These are phyloP conservation scores for Thelonectria discophora DNA, from an alignment of 2,329 filamentous ascomycete genomes.

Conservation along the genomic window DNA sequence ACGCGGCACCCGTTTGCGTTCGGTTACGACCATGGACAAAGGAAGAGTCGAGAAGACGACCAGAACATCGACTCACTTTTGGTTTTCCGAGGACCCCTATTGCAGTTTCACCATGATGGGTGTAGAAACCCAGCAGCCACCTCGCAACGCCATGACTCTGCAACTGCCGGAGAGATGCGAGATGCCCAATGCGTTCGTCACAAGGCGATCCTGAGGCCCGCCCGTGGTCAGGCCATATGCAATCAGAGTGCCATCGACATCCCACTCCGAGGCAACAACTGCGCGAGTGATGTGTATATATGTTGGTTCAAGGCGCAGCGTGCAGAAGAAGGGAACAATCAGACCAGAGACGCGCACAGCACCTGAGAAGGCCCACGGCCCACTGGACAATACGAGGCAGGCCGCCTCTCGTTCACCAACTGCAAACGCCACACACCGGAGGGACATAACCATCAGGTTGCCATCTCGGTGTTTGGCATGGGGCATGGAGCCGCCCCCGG, in stretches of 20 bases:
- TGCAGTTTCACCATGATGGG: conserved; percentile 15
- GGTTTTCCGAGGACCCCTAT: not conserved
- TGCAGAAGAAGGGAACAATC: not conserved
- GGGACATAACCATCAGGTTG: not conserved
- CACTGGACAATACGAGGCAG: not conserved
- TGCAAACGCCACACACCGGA: conserved; percentile 6
- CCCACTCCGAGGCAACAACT: conserved; percentile 1
- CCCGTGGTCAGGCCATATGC: conserved; percentile 5
- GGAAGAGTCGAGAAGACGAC: not conserved
- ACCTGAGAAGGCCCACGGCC: not conserved
- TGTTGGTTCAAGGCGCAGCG: not conserved
- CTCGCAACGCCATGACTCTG: not conserved
- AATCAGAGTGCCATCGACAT: not conserved
- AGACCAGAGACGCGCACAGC: not conserved
- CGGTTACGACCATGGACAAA: not conserved
- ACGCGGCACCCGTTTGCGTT: not conserved
- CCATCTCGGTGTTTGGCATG: not conserved
- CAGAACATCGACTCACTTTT: not conserved
- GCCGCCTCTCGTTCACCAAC: conserved; percentile 4
- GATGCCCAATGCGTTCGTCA: conserved; percentile 2
- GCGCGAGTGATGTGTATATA: not conserved
- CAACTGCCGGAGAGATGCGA: not conserved
- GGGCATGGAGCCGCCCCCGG: conserved; percentile 4
- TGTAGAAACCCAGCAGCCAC: conserved; percentile 15
- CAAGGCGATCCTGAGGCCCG: conserved; percentile 11